phyloP scores from a whole-genome alignment of 495 filamentous ascomycete species.

The Bryoglossum gracile region DNA sequence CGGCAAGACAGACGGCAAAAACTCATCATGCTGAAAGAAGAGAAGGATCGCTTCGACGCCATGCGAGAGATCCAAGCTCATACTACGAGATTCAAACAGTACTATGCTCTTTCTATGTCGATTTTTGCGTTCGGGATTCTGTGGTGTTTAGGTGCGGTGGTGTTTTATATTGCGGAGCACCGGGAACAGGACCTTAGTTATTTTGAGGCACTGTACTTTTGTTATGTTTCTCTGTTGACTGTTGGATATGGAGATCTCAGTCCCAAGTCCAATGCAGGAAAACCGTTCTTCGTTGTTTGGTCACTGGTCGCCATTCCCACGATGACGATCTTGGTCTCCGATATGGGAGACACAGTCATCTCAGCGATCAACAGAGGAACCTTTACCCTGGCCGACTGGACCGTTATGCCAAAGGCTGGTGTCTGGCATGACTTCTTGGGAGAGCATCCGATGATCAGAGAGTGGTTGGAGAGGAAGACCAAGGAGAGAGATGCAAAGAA shows the following conservation, averaged over 20 bases:
- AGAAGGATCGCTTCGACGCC: conserved; percentile 64
- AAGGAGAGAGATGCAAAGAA: conserved; percentile 25
- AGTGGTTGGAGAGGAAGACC: conserved; percentile 19
- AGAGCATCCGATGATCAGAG: conserved; percentile 19
- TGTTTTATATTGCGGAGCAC: conserved; percentile 47
- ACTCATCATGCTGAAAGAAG: conserved; percentile 42
- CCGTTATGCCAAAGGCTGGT: conserved; percentile 51
- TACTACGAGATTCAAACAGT: conserved; percentile 55
- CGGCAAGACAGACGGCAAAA: conserved; percentile 45
- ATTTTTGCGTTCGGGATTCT: conserved; percentile 49
- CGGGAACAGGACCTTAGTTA: conserved; percentile 52
- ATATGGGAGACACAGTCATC: conserved; percentile 63
- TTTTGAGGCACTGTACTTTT: conserved; percentile 66
- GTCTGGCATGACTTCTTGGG: conserved; percentile 33
- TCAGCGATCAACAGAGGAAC: conserved; percentile 54
- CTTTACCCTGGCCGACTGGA: conserved; percentile 57
- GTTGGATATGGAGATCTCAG: conserved; percentile 72
- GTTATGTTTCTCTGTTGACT: conserved; percentile 66
- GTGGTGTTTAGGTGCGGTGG: conserved; percentile 66
- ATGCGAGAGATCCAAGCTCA: conserved; percentile 67
- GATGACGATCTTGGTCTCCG: conserved; percentile 66
- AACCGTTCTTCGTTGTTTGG: conserved; percentile 77
- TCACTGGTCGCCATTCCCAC: conserved; percentile 67
- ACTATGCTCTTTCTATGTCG: conserved; percentile 53
- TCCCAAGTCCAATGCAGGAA: conserved; percentile 59